A percentile compares a stretch with the other conserved stretches of the same genome.
Evolutionary conservation across 495 filamentous ascomycete species (phyloP).

Genomic region (Xylaria curta): DNA sequence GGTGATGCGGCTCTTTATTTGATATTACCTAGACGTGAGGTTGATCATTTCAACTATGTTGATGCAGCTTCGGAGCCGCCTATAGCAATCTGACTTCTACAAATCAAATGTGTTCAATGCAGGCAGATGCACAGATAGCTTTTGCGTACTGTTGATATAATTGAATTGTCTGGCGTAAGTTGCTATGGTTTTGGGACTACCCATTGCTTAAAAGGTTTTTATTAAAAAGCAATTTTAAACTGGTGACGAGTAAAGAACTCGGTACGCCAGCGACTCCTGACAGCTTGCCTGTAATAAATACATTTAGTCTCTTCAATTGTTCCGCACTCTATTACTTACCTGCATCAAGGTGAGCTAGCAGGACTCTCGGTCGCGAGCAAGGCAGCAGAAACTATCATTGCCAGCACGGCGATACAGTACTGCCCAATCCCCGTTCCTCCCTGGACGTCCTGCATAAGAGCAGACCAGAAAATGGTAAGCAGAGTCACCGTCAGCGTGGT

Average conservation of each 20-base stretch:
- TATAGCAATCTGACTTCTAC: not conserved
- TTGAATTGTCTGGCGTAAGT: not conserved
- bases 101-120: not conserved
- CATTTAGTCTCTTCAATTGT: not conserved
- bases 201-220: too few relatives aligned
- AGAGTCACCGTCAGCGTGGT: not conserved
- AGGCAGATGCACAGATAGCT: not conserved
- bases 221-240: not conserved
- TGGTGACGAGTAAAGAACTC: not conserved
- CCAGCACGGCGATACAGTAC: not conserved
- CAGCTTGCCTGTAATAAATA: not conserved
- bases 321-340: not conserved
- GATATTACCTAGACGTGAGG: not conserved
- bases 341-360: not conserved
- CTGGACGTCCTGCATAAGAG: not conserved
- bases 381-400: not conserved
- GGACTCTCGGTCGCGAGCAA: not conserved
- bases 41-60: not conserved
- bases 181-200: not conserved
- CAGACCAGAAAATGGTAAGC: not conserved
- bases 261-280: not conserved
- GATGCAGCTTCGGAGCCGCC: not conserved
- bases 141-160: not conserved
- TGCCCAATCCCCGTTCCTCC: not conserved
- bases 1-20: not conserved